Percentiles rank a stretch among this genome's conserved stretches.
Evolutionary conservation across 139 green algal species (phyloP).

Genomic region (Edaphochlamys debaryana): DNA sequence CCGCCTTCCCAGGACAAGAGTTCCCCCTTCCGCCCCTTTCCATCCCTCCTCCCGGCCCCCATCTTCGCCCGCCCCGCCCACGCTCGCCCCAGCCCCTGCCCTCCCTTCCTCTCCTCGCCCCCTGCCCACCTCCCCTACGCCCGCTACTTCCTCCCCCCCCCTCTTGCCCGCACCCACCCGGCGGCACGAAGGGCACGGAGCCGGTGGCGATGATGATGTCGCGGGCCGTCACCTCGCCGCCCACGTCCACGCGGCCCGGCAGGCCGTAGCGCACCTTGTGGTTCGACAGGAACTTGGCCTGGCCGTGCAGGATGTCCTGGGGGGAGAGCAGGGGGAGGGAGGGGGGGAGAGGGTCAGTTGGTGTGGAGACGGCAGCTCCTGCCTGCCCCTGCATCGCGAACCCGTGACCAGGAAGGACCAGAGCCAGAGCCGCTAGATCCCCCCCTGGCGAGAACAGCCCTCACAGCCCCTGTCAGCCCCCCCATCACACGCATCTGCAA

Average conservation of each 20-base stretch:
- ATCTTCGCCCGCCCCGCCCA: neutral
- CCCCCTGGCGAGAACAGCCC: no score
- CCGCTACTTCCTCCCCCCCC: neutral
- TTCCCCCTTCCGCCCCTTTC: neutral
- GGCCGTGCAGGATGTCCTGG: slow-evolving; percentile 93
- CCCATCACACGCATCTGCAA: no score
- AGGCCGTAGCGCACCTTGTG: slow-evolving; percentile 91
- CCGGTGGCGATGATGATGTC: slow-evolving; percentile 99
- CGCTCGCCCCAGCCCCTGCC: neutral
- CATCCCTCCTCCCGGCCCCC: no score
- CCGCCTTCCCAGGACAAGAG: neutral
- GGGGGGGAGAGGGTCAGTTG: neutral
- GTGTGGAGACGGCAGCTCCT: neutral
- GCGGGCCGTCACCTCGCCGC: slow-evolving; percentile 86
- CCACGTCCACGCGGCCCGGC: slow-evolving; percentile 92
- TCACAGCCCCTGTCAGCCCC: no score
- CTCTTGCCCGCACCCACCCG: slow-evolving; percentile 54
- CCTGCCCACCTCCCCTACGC: neutral
- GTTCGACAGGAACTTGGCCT: slow-evolving; percentile 86
- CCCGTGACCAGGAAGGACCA: no score
- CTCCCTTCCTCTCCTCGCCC: neutral
- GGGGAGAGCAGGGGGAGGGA: neutral
- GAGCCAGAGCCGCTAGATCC: no score
- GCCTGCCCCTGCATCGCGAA: no score
- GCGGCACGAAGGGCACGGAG: slow-evolving; percentile 97